phyloP scores from a whole-genome alignment of 2,329 filamentous ascomycete species.

The Diaporthe citrichinensis region DNA sequence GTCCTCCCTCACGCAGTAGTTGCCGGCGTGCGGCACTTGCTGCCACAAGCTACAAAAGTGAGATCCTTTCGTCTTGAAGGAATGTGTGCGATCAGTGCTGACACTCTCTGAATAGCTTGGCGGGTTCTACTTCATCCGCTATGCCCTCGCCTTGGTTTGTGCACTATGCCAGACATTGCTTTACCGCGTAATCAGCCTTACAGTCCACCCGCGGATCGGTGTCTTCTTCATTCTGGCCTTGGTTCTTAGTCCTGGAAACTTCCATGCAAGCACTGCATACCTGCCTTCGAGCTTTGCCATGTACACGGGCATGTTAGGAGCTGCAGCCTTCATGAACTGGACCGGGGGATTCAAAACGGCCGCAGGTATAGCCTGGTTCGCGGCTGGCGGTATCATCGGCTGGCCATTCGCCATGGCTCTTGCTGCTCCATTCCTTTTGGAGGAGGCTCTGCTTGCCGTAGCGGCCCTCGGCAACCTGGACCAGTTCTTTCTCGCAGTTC shows the following conservation, averaged over 20 bases:
- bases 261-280: constrained; percentile 89
- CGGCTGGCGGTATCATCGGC: constrained; percentile 85
- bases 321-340: constrained; percentile 93
- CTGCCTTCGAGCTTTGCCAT: constrained; percentile 97
- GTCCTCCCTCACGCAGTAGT: constrained; percentile 82
- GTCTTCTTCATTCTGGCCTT: constrained; percentile 86
- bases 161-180: constrained; percentile 86
- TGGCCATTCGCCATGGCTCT: constrained; percentile 96
- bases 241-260: constrained; percentile 89
- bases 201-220: constrained; percentile 86
- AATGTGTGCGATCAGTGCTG: background rate
- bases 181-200: constrained; percentile 82
- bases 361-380: constrained; percentile 91
- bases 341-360: constrained; percentile 83
- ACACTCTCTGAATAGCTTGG: constrained; percentile 51
- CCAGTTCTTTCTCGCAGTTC: constrained; percentile 71
- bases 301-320: constrained; percentile 90
- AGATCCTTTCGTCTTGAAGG: background rate
- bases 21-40: constrained; percentile 75
- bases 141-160: constrained; percentile 80
- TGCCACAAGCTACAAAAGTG: constrained; percentile 74
- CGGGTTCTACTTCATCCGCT: constrained; percentile 92
- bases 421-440: constrained; percentile 82
- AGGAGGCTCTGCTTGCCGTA: constrained; percentile 74
- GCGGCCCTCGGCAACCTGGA: constrained; percentile 67